A percentile compares a stretch with the other conserved stretches of the same genome.
Evolutionary conservation across 148 eudicot species (phyloP).

Genomic region (Camellia japonica): DNA sequence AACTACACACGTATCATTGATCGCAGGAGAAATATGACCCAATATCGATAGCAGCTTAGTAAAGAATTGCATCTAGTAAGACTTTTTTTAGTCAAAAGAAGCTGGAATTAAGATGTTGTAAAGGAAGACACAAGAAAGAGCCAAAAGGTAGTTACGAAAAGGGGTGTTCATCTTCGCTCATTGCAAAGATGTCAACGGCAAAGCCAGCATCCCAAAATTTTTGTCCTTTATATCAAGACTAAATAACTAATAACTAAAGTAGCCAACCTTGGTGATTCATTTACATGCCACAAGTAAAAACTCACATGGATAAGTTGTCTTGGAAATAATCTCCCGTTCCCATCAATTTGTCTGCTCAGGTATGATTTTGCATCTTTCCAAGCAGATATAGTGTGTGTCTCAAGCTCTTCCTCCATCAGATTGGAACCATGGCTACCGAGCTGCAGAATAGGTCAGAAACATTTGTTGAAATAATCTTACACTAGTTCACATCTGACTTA

Average conservation of each 20-base stretch:
- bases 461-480: constrained; percentile 5
- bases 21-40: not conserved
- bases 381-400: constrained; percentile 69
- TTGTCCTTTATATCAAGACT: not conserved
- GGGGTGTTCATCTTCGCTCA: not conserved
- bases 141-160: constrained; percentile 8
- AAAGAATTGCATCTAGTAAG: not conserved
- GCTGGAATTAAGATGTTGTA: not conserved
- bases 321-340: constrained; percentile 27
- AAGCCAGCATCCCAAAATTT: not conserved
- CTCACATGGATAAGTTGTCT: constrained; percentile 55
- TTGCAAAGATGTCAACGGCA: not conserved
- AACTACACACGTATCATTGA: not conserved
- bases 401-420: constrained; percentile 69
- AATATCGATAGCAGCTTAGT: not conserved
- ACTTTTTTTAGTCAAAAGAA: not conserved
- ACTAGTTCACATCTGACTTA: not conserved
- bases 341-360: constrained; percentile 38
- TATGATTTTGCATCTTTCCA: constrained; percentile 61
- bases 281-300: not conserved
- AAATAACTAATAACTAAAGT: not conserved
- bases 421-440: constrained; percentile 52
- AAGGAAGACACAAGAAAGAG: not conserved
- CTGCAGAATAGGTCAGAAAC: constrained; percentile 32
- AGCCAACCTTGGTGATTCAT: not conserved